Evolutionary conservation across 331 rosid species (phyloP), one percentile per base, ranked within the genome.

Genomic region (Prunus yedoensis): DNA sequence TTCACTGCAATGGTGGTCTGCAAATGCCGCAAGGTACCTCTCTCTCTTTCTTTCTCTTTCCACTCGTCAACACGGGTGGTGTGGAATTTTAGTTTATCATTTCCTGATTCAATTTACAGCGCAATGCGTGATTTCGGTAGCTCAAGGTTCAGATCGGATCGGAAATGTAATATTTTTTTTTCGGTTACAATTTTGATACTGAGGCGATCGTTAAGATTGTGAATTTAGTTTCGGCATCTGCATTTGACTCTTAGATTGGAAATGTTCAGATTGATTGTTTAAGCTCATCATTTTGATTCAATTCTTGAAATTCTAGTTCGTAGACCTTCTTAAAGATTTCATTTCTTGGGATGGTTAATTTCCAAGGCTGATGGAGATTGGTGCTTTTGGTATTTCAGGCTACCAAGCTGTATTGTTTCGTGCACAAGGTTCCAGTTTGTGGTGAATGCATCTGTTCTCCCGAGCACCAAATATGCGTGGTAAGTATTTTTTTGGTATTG

Each of bases 361-460:
- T 82, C 50, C 71, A 21, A 32, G 68, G 63, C 18, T 70, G 50
- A 74, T 49, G n/a, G 66, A 12, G 30, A 27, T 68, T 74, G 70
- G 35, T 50, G 5, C 53, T 54, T 75, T 64, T 87, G 73, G 35
- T 83, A 81, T 84, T 84, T 66, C 83, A 95, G 99, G 99, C 99
- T 83, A 95, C 99, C 66, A 95, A 92, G 81, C 83, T 92, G 74
- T 95, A 95, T 79, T 95, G 99, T 86, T 95, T 87, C 80, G 99
- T 92, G 84, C 99, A 95, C 85, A 91, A 95, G 90, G 99, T 92
- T 80, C 97, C 99, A n/a, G 98, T 95, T 58, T 95, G 99, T n/a
- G 99, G 99, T 66, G 99, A 95, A 91, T 95, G 99, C 79, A 83
- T 95, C 72, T 95, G 97, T 80, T 91, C 89, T 79, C 94, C 97